phyloP scores from a whole-genome alignment of 2,329 filamentous ascomycete species.

The Arthrobotrys sinensis region DNA sequence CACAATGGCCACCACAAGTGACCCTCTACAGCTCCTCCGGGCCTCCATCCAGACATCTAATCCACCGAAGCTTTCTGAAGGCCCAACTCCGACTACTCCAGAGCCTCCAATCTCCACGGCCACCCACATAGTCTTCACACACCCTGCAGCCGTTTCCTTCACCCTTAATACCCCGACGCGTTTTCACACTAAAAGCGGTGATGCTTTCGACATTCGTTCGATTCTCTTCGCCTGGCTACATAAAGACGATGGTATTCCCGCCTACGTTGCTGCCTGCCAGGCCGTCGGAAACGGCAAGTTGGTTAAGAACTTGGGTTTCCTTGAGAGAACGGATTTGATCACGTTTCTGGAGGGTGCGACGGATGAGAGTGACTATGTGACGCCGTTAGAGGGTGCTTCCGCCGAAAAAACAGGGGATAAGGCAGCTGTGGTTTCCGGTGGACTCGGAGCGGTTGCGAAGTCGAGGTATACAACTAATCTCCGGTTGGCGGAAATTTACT shows the following conservation, averaged over 20 bases:
- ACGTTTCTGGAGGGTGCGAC: constrained; percentile 93
- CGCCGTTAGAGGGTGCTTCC: constrained; percentile 74
- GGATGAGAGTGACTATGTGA: constrained; percentile 93
- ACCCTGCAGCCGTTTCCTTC: constrained; percentile 75
- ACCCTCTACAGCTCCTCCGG: constrained; percentile 83
- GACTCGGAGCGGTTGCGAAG: constrained; percentile 54
- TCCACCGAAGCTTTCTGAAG: constrained; percentile 81
- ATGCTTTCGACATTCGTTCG: constrained; percentile 86
- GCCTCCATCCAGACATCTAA: constrained; percentile 81
- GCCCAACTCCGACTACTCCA: constrained; percentile 75
- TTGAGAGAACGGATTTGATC: constrained; percentile 90
- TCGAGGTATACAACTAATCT: constrained; percentile 73
- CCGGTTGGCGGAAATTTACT: constrained; percentile 87
- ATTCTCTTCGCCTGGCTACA: constrained; percentile 98
- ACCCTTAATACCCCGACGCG: constrained; percentile 83
- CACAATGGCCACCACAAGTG: constrained; percentile 66
- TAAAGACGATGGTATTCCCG: constrained; percentile 88
- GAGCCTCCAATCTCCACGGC: constrained; percentile 70
- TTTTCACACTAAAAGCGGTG: constrained; percentile 82
- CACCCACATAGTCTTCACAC: constrained; percentile 82
- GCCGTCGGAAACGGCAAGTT: constrained; percentile 73
- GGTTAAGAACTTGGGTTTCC: constrained; percentile 90
- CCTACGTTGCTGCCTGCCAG: constrained; percentile 89
- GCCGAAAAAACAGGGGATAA: constrained; percentile 75
- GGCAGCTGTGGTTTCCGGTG: constrained; percentile 67